phyloP scores from a whole-genome alignment of 768 basidiomycete species.

The Clitopilus passeckerianus region DNA sequence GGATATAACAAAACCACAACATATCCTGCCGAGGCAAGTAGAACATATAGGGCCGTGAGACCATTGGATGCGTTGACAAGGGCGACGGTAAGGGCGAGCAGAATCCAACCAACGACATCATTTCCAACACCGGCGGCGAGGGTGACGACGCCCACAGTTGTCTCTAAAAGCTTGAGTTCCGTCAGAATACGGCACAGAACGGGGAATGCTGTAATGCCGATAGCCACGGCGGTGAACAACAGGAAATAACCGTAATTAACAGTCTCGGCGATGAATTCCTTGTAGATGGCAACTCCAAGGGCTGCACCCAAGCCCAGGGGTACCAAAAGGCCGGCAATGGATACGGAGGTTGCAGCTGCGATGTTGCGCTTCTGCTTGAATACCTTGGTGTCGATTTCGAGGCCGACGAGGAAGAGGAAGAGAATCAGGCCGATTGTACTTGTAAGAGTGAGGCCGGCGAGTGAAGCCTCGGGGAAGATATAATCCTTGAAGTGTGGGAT shows the following conservation, averaged over 20 bases:
- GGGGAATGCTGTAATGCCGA: conserved; percentile 80
- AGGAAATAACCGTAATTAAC: conserved; percentile 79
- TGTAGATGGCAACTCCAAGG: conserved; percentile 68
- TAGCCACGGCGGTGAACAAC: conserved; percentile 80
- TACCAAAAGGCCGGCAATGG: conserved; percentile 62
- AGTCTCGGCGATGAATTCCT: conserved; percentile 49
- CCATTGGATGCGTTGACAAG: conserved; percentile 76
- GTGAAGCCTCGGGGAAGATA: conserved; percentile 52
- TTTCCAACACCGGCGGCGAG: conserved; percentile 83
- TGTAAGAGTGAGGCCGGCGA: conserved; percentile 63
- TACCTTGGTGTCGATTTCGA: conserved; percentile 76
- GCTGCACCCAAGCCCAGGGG: conserved; percentile 82
- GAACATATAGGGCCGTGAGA: conserved; percentile 73
- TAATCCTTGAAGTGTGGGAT: conserved; percentile 65
- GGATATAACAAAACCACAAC: conserved; percentile 63
- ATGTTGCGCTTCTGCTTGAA: conserved; percentile 54
- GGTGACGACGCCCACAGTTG: conserved; percentile 77
- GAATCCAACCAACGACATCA: conserved; percentile 74
- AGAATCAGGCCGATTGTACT: conserved; percentile 72
- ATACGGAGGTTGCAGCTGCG: conserved; percentile 51
- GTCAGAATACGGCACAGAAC: conserved; percentile 83
- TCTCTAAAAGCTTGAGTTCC: conserved; percentile 77
- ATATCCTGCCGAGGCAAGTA: conserved; percentile 66
- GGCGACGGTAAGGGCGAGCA: conserved; percentile 80
- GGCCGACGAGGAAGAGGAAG: conserved; percentile 79